Percentiles rank a stretch among this genome's conserved stretches.
These are phyloP conservation scores for Saturnispora mendoncae DNA, from an alignment of 805 yeast species.

Conservation along the genomic window DNA sequence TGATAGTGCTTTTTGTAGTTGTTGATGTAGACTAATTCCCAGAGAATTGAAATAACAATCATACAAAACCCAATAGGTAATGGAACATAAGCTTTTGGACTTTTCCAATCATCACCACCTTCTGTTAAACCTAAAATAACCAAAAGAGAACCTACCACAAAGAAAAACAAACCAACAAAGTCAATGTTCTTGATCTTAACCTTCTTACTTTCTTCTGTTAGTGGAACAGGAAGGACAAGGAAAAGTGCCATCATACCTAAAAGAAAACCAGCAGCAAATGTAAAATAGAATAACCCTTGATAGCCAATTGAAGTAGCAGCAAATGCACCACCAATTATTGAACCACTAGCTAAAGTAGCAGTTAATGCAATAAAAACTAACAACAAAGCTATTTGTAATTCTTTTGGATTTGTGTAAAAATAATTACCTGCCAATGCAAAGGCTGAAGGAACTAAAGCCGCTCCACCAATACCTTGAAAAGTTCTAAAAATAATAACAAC, in stretches of 20 bases:
- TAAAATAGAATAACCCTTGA: constrained; percentile 31
- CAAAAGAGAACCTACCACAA: constrained; percentile 31
- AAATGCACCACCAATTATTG: constrained; percentile 39
- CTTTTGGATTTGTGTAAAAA: constrained; percentile 11
- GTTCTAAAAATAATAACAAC: constrained; percentile 36
- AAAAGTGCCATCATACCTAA: constrained; percentile 17
- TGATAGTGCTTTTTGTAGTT: constrained; percentile 9
- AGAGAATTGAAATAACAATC: constrained; percentile 22
- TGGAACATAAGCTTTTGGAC: constrained; percentile 36
- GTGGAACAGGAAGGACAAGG: constrained; percentile 24
- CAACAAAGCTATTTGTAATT: constrained; percentile 14
- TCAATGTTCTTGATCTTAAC: constrained; percentile 26
- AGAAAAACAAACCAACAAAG: constrained; percentile 27
- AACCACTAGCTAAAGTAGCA: constrained; percentile 32
- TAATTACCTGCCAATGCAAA: constrained; percentile 20
- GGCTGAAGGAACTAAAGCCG: constrained; percentile 31
- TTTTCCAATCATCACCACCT: constrained; percentile 36
- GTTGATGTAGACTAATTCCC: constrained; percentile 24
- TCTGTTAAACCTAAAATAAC: constrained; percentile 37
- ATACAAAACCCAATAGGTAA: constrained; percentile 31
- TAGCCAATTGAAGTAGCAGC: constrained; percentile 31
- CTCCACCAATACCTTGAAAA: constrained; percentile 37
- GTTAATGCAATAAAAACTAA: constrained; percentile 18
- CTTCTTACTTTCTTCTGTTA: constrained; percentile 21
- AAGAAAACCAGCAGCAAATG: constrained; percentile 25